Conservation (phyloP, 2,329 filamentous ascomycete species). For the Zymoseptoria pseudotritici region DNA sequence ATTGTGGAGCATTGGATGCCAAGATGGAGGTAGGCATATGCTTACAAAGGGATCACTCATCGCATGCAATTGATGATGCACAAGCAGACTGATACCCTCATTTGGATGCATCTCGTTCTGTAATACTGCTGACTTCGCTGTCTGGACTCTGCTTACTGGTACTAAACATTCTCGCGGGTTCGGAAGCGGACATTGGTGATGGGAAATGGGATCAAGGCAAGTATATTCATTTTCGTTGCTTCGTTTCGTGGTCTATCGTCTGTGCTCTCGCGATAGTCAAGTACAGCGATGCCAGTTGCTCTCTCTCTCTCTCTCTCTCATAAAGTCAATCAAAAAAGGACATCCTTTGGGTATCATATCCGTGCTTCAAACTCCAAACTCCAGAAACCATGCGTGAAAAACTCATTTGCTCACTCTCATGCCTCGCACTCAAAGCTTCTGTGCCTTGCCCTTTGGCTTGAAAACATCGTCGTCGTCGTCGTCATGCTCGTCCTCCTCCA, state of each 20-base stretch:
- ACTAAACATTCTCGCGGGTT: no score
- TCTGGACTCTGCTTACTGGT: no score
- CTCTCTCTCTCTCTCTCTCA: neutral
- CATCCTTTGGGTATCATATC: neutral
- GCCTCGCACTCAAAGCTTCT: neutral
- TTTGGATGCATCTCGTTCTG: no score
- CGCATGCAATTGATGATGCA: no score
- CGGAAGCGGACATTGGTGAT: neutral
- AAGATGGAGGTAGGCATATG: no score
- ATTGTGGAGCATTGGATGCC: no score
- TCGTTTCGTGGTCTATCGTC: neutral
- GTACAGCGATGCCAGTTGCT: neutral
- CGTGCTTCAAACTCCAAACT: neutral
- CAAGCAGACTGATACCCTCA: no score
- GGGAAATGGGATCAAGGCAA: neutral
- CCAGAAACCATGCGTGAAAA: neutral
- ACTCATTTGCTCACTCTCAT: neutral
- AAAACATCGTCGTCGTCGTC: neutral
- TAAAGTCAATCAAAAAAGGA: neutral
- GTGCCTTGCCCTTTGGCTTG: neutral
- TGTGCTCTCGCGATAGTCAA: neutral
- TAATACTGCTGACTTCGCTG: no score
- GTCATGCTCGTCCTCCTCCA: neutral
- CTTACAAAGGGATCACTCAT: no score
- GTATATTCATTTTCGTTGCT: neutral